Conservation (phyloP, 2,329 filamentous ascomycete species). For the Botryotinia narcissicola region DNA sequence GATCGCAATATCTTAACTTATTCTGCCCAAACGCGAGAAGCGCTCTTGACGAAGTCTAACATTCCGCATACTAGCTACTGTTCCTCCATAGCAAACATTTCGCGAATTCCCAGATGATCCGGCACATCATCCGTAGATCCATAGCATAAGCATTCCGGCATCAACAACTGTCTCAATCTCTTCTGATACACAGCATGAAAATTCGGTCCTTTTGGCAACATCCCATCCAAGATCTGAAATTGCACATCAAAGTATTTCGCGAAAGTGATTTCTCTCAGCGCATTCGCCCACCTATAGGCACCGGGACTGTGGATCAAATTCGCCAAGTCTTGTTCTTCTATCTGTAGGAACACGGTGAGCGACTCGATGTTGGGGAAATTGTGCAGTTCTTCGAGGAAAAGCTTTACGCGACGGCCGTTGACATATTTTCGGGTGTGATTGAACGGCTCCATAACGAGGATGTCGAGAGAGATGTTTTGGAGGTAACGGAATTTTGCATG, state of each 20-base stretch:
- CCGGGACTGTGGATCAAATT: neutral
- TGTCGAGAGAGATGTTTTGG: neutral
- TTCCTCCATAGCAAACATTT: neutral
- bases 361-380: neutral
- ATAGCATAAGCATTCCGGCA: neutral
- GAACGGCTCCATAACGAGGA: neutral
- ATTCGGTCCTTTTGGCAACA: rapidly evolving
- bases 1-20: neutral
- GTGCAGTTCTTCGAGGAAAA: neutral
- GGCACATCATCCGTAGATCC: neutral
- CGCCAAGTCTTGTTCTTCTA: neutral
- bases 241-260: neutral
- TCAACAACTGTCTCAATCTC: neutral
- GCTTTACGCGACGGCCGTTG: neutral
- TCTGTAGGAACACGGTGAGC: neutral
- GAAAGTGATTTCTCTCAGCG: neutral
- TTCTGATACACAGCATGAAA: neutral
- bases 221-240: neutral
- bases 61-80: neutral
- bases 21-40: neutral
- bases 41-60: too few species aligned
- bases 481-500: neutral
- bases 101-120: neutral
- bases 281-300: neutral
- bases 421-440: too few species aligned